Evolutionary conservation across 2,329 filamentous ascomycete species (phyloP).

Genomic region (Chrysosporium queenslandicum): DNA sequence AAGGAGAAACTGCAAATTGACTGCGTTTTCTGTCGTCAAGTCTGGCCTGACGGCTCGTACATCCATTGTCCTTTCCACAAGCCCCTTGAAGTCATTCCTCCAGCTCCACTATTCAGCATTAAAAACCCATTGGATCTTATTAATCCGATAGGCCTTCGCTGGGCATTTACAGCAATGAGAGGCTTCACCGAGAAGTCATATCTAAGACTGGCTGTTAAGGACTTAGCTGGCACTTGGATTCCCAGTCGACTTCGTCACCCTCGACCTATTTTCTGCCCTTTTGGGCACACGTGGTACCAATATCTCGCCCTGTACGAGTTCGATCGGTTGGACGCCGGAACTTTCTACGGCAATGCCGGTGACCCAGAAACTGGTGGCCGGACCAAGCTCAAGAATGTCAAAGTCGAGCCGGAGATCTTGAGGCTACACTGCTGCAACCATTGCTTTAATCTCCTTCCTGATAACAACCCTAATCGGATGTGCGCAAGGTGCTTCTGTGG

Average conservation of each 20-base stretch:
- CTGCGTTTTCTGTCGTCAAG: background rate
- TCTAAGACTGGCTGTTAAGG: background rate
- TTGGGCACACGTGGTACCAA: background rate
- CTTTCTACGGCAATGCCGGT: background rate
- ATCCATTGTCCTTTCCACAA: slow-evolving; percentile 12
- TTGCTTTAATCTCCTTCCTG: background rate
- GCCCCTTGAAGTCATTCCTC: background rate
- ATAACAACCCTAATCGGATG: background rate
- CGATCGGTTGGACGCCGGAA: background rate
- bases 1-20: background rate
- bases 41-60: background rate
- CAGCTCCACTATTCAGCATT: background rate
- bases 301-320: background rate
- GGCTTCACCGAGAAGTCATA: background rate
- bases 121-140: background rate
- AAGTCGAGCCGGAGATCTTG: background rate
- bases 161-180: background rate
- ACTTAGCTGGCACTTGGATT: background rate
- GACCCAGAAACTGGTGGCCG: background rate
- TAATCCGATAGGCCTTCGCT: background rate
- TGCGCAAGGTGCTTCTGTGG: background rate
- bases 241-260: background rate
- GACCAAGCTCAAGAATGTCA: background rate
- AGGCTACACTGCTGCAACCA: slow-evolving; percentile 1
- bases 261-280: background rate